These are phyloP conservation scores for Monosporascus sp. DNA, from an alignment of 2,329 filamentous ascomycete species.

Conservation along the genomic window DNA sequence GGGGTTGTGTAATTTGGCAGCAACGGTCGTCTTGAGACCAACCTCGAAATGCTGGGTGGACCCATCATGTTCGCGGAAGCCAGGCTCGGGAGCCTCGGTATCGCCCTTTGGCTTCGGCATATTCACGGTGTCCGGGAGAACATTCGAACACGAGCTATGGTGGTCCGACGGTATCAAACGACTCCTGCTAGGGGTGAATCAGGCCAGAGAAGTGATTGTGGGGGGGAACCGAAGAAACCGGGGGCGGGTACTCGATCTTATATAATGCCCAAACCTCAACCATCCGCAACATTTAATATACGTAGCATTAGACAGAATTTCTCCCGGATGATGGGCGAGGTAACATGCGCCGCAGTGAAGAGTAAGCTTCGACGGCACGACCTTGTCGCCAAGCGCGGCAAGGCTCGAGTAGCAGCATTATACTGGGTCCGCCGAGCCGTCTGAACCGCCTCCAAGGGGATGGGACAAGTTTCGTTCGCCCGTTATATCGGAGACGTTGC, in stretches of 20 bases:
- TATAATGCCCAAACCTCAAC: neutral
- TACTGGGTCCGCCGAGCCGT: neutral
- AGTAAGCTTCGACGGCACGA: neutral
- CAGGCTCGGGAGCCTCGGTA: conserved; percentile 1
- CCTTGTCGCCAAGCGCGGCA: neutral
- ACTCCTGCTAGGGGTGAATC: neutral
- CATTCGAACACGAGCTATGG: neutral
- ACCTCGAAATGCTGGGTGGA: neutral
- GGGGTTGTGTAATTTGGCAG: conserved; percentile 6
- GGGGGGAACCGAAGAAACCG: neutral
- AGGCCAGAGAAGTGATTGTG: neutral
- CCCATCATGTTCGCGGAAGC: neutral
- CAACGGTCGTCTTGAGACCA: neutral
- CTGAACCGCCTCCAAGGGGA: neutral
- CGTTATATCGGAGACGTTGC: neutral
- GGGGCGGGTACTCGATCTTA: neutral
- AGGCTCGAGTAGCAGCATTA: neutral
- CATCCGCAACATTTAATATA: neutral
- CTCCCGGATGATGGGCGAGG: neutral
- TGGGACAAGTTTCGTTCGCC: neutral
- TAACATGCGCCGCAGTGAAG: neutral
- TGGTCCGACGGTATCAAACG: neutral
- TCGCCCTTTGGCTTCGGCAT: conserved; percentile 4
- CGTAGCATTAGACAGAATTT: neutral
- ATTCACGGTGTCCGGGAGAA: neutral